phyloP scores from a whole-genome alignment of 768 basidiomycete genomes.

The Suillus fuscotomentosus region DNA sequence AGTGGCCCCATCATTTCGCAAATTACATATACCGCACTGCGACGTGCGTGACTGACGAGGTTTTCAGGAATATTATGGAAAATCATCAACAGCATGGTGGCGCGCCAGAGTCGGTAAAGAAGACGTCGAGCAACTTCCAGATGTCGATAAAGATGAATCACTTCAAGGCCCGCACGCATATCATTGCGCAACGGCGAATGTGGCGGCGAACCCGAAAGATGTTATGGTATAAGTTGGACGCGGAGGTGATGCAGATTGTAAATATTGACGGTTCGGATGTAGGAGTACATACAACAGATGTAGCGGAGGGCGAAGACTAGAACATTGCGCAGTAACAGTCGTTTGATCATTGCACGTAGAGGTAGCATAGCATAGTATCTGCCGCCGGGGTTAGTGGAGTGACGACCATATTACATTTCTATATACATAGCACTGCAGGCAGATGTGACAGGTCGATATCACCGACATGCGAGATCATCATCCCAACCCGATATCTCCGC shows the following conservation, averaged over 20 bases:
- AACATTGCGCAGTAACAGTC: neutral
- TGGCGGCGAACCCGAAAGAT: slow-evolving; percentile 29
- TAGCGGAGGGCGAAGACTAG: neutral
- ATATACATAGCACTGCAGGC: neutral
- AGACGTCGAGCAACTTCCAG: slow-evolving; percentile 54
- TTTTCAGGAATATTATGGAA: no score
- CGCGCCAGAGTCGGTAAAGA: slow-evolving; percentile 32
- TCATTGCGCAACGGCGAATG: slow-evolving; percentile 27
- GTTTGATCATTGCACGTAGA: neutral
- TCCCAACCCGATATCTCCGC: neutral
- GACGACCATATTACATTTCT: neutral
- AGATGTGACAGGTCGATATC: neutral
- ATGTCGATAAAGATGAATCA: slow-evolving; percentile 59
- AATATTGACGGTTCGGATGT: no score
- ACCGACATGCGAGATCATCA: neutral
- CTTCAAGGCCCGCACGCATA: slow-evolving; percentile 30
- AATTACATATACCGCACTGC: no score
- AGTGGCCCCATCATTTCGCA: no score
- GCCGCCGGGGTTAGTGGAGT: neutral
- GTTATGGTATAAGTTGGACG: slow-evolving; percentile 11
- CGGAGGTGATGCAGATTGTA: slow-evolving; percentile 32
- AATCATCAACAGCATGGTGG: no score
- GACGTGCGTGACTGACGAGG: no score
- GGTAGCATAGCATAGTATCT: neutral
- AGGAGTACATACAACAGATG: no score